phyloP scores from a whole-genome alignment of 116 monocot species.

The Zostera marina region DNA sequence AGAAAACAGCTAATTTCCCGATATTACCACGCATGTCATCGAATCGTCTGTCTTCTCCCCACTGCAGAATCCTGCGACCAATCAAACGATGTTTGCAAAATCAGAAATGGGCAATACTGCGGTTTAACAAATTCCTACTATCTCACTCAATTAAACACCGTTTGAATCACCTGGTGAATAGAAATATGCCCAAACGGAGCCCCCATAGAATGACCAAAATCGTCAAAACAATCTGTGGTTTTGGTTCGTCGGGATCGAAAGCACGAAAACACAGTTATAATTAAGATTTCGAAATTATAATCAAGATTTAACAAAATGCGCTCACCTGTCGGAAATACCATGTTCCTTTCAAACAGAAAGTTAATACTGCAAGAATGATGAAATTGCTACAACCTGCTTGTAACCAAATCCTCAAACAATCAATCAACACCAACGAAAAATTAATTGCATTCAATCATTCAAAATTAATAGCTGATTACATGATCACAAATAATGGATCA shows the following conservation, averaged over 20 bases:
- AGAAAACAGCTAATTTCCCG: conserved; percentile 64
- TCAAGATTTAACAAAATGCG: neutral
- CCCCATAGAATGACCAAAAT: conserved; percentile 63
- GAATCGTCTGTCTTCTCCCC: conserved; percentile 86
- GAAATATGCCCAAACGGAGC: conserved; percentile 55
- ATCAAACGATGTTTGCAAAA: no score
- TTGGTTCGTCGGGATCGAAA: no score
- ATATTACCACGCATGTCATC: conserved; percentile 71
- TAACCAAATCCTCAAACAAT: no score
- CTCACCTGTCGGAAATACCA: conserved; percentile 92
- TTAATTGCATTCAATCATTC: neutral
- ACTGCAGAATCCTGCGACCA: conserved; percentile 56
- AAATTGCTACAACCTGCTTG: conserved; percentile 83
- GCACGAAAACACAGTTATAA: no score
- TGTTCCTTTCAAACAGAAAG: conserved; percentile 60
- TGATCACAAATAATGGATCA: no score
- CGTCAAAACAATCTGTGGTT: conserved; percentile 70
- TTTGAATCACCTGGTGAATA: conserved; percentile 51
- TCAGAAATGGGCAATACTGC: no score
- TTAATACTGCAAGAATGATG: conserved; percentile 57
- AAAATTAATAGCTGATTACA: neutral
- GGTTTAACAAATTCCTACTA: neutral
- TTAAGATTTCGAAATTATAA: neutral
- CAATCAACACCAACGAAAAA: neutral
- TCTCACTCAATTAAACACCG: neutral